Evolutionary conservation across 192 early-diverging fungal species (phyloP).

Genomic region (Coemansia sp.): DNA sequence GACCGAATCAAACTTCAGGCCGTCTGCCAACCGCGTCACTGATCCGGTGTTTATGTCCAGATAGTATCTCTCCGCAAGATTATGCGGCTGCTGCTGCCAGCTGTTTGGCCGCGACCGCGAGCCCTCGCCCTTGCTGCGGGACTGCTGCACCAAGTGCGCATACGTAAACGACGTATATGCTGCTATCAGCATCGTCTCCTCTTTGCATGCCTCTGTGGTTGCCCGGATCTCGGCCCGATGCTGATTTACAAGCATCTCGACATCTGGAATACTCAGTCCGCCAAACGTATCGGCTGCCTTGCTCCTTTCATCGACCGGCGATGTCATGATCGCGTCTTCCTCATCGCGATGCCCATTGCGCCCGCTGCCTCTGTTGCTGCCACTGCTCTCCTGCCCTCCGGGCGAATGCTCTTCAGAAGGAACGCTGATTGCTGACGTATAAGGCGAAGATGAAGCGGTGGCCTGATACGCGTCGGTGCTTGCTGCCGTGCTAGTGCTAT

Average conservation of each 20-base stretch:
- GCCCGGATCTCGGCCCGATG: slow-evolving; percentile 69
- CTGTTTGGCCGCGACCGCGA: slow-evolving; percentile 17
- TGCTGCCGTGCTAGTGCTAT: slow-evolving; percentile 26
- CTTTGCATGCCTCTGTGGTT: slow-evolving; percentile 61
- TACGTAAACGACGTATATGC: slow-evolving; percentile 44
- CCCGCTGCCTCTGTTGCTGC: slow-evolving; percentile 3
- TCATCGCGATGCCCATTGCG: background rate
- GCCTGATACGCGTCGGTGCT: slow-evolving; percentile 25
- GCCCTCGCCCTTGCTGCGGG: slow-evolving; percentile 17
- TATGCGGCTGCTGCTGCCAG: slow-evolving; percentile 47
- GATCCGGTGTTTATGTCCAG: slow-evolving; percentile 32
- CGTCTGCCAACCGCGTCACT: slow-evolving; percentile 41
- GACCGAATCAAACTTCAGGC: slow-evolving; percentile 36
- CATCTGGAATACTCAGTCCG: slow-evolving; percentile 43
- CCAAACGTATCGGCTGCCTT: slow-evolving; percentile 12
- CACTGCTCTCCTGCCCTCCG: background rate
- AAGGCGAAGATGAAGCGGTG: slow-evolving; percentile 20
- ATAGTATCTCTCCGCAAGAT: slow-evolving; percentile 44
- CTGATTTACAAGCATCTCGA: slow-evolving; percentile 61
- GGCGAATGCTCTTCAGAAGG: slow-evolving; percentile 17
- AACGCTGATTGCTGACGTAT: slow-evolving; percentile 20
- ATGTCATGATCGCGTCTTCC: slow-evolving; percentile 13
- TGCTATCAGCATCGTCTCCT: slow-evolving; percentile 61
- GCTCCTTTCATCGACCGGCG: background rate
- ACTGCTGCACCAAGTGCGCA: slow-evolving; percentile 36